Evolutionary conservation across 192 early-diverging fungal species (phyloP).

Genomic region (Rhizophagus prolifer): DNA sequence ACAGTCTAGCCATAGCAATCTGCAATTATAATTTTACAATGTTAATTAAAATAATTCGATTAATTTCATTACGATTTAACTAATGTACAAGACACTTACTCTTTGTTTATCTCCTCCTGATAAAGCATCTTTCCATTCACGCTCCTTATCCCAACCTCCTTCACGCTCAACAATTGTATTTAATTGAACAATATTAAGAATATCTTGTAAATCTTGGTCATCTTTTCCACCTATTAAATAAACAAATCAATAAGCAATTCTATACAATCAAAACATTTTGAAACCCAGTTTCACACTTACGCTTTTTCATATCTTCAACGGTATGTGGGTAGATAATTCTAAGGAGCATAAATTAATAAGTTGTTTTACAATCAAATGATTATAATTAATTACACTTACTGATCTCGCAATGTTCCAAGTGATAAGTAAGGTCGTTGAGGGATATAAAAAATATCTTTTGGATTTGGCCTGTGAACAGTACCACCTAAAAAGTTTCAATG

Average conservation of each 20-base stretch:
- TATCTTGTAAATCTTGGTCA: constrained; percentile 75
- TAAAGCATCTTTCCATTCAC: constrained; percentile 89
- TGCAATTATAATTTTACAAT: constrained; percentile 15
- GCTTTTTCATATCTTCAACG: constrained; percentile 69
- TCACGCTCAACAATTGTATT: constrained; percentile 82
- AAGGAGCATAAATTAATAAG: constrained; percentile 14
- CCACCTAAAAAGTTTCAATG: constrained; percentile 47
- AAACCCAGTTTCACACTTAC: constrained; percentile 23
- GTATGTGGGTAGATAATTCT: constrained; percentile 94
- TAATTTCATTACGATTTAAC: background rate
- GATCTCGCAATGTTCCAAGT: constrained; percentile 91
- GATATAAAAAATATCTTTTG: constrained; percentile 94
- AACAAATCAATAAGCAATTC: background rate
- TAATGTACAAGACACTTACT: constrained; percentile 35
- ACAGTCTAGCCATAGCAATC: constrained; percentile 95
- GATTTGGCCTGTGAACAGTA: constrained; percentile 69
- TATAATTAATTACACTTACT: constrained; percentile 45
- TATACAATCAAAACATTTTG: background rate
- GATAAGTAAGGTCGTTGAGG: constrained; percentile 98
- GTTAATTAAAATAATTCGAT: background rate
- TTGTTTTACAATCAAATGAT: background rate
- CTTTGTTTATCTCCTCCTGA: constrained; percentile 96
- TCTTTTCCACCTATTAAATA: constrained; percentile 52
- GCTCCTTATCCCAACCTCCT: constrained; percentile 87
- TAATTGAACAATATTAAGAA: constrained; percentile 84